Base-by-base conservation (phyloP, 139 green algal genomes). In the Chlorella sorokiniana region DNA sequence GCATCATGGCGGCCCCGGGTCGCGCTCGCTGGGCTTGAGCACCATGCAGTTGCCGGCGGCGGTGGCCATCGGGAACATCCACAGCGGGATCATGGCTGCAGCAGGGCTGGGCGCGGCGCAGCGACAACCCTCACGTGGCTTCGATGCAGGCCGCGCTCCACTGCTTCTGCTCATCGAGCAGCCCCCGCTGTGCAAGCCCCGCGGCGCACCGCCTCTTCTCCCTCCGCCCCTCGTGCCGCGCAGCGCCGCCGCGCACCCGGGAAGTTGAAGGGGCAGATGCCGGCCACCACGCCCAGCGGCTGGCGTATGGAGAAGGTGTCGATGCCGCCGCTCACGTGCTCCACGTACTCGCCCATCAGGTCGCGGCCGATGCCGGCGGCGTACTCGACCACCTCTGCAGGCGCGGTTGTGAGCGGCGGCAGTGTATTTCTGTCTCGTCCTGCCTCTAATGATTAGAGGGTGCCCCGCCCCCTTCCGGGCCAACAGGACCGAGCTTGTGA, bases 231-330 rank as follows among this genome's bases (percentile, higher is more conserved):
- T n/a, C n/a, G 52, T 41, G 62, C 5, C 11, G 31, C 25, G 31
- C 62, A 69, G 38, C 35, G 31, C 52, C 7, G 31, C 31, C 51
- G 35, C 51, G 7, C 20, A 35, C 75, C 94, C 0, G 96, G 96
- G 87, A 99, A 99, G 90, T 99, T 99, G 92, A 99, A 99, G 48
- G 96, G 96, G 84, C 95, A 98, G 83, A 99, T 99, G 74, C 93
- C 95, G 0, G 92, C 93, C 42, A 81, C 61, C 52, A 99, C 96
- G 77, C 96, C 96, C 20, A 99, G 89, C 0, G 96, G 96, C 86
- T 99, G 94, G 4, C 91, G 81, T 11, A 98, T 87, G 69, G 86
- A 93, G 89, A 96, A 95, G 71, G 94, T 98, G 90, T 99, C 96
- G 61, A 99, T 98, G 74, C 96, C 96, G 16, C 52, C 67, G 22